Base-by-base conservation (phyloP, 495 filamentous ascomycete genomes). In the Trichoderma gamsii region DNA sequence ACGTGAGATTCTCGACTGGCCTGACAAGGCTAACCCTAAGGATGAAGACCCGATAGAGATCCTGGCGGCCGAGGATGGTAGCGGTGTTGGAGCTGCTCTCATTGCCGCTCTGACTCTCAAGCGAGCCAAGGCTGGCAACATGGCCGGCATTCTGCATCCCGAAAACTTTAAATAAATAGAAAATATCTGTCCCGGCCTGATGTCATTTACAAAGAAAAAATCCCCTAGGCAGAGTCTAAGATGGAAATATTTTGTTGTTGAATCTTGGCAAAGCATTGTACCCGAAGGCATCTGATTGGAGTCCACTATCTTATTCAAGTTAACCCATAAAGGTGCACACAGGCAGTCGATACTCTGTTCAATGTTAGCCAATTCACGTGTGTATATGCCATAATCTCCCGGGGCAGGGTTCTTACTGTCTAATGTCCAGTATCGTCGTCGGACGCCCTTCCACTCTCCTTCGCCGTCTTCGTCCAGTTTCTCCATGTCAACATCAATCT, bases 61-160 rank as follows among this genome's bases (percentile, higher is more conserved):
- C 70, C 72, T 92, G 72, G 88, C 92, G 25, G 92, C 94, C 41
- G 94, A 98, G 81, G 94, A 98, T 77, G 94, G 94, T 69, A 91
- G 87, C 68, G 94, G 94, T 85, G 94, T 98, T n/a, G 94, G 94
- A 67, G 94, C 94, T 67, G 94, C 94, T 0, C 79, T 97, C 63
- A 97, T 98, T 82, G 94, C 94, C 18, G 94, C 93, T 32, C 79
- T 98, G 78, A 98, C 94, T 18, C 77, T 97, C 76, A 91, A 97
- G 85, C 82, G 92, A 32, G 87, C 93, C 70, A 86, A 88, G 80
- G 84, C 86, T 52, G 92, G 92, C 25, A 92, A 93, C 74, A 70
- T 88, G 73, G 89, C 87, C 41, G 92, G 92, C 72, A 92, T 97
- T 72, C 80, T 87, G 70, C 85, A 95, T 78, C 86, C 86, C 56